These are phyloP conservation scores for Dothiorella sarmentorum DNA, from an alignment of 2,329 filamentous ascomycete genomes.

Conservation along the genomic window DNA sequence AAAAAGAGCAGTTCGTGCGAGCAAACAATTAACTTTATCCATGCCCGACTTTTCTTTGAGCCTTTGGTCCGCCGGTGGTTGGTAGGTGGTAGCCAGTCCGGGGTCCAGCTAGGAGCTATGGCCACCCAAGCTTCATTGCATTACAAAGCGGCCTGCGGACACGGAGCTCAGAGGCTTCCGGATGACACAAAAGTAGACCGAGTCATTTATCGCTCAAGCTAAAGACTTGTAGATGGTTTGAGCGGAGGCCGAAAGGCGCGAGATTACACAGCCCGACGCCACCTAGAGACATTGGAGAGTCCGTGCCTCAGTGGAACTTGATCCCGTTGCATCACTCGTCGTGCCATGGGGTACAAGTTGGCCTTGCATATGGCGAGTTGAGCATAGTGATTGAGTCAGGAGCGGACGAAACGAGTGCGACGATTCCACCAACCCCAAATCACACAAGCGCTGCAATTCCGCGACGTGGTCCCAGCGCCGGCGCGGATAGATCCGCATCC, in stretches of 20 bases:
- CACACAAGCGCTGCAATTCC: slow-evolving; percentile 1
- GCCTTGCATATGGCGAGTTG: slow-evolving; percentile 1
- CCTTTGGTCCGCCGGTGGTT: not conserved
- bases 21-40: not conserved
- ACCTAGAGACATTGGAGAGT: no score
- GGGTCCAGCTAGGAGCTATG: slow-evolving; percentile 11
- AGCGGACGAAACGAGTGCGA: not conserved
- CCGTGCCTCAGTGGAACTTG: not conserved
- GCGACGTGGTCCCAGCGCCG: not conserved
- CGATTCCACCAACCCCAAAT: not conserved
- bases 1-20: not conserved
- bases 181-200: not conserved
- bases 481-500: slow-evolving; percentile 15
- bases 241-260: no score
- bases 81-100: not conserved
- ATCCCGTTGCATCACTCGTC: slow-evolving; percentile 1
- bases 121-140: not conserved
- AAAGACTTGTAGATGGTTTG: no score
- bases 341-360: not conserved
- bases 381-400: not conserved
- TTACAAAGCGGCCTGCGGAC: slow-evolving; percentile 13
- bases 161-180: not conserved
- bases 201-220: no score
- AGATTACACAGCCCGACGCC: no score
- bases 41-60: not conserved